Evolutionary conservation across 2,329 filamentous ascomycete genomes (phyloP).

Genomic region (Apiospora arundinis): DNA sequence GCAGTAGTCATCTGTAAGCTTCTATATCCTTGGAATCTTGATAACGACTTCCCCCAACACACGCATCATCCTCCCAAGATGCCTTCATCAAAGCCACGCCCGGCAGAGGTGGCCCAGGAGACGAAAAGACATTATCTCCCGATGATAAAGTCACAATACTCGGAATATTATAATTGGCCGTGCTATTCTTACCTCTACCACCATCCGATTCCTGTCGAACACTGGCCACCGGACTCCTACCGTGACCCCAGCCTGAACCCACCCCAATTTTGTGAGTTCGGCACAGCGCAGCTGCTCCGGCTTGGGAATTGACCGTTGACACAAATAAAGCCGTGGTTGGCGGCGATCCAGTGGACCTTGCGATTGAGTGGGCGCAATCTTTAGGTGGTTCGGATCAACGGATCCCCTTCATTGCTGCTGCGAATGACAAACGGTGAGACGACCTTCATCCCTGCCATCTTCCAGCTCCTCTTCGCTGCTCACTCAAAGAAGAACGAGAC

Average conservation of each 20-base stretch:
- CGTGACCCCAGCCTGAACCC: slow-evolving; percentile 43
- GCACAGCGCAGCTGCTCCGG: not conserved
- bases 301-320: slow-evolving; percentile 26
- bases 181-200: slow-evolving; percentile 65
- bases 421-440: slow-evolving; percentile 66
- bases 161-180: slow-evolving; percentile 52
- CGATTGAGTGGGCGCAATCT: slow-evolving; percentile 62
- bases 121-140: slow-evolving; percentile 76
- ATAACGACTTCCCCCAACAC: not conserved
- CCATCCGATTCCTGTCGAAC: slow-evolving; percentile 46
- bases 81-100: slow-evolving; percentile 65
- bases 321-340: slow-evolving; percentile 51
- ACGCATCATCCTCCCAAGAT: slow-evolving; percentile 45
- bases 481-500: not conserved
- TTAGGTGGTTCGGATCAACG: slow-evolving; percentile 39
- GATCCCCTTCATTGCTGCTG: slow-evolving; percentile 74
- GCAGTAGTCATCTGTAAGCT: not conserved
- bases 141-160: slow-evolving; percentile 63
- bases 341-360: slow-evolving; percentile 65
- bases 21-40: not conserved
- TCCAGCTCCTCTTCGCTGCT: not conserved
- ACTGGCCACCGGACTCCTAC: slow-evolving; percentile 48
- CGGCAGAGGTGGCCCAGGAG: slow-evolving; percentile 74
- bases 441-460: not conserved
- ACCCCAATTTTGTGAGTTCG: slow-evolving; percentile 51